Conservation (phyloP, 345 rosid species). For the Laguncularia racemosa region DNA sequence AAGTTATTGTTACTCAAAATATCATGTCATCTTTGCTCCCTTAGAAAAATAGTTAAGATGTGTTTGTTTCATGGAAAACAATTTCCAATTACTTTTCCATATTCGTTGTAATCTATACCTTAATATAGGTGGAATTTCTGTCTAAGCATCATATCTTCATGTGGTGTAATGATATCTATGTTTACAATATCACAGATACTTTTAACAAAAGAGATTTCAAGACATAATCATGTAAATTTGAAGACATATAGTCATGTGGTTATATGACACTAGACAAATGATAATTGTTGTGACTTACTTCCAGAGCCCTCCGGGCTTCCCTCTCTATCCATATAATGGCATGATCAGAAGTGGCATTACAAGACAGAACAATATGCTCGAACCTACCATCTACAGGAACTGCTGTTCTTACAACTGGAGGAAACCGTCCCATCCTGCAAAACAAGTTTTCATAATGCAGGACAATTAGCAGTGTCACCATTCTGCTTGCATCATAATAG, state of each 20-base stretch:
- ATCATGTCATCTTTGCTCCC: no score
- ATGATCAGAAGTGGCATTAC: conserved; percentile 93
- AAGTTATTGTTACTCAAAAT: no score
- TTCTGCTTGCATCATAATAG: not conserved
- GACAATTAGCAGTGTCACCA: not conserved
- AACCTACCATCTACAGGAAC: conserved; percentile 96
- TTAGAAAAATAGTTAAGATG: no score
- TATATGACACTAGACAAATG: not conserved
- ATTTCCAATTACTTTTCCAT: no score
- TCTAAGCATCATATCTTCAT: no score
- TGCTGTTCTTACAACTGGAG: conserved; percentile 88
- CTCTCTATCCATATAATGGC: conserved; percentile 86
- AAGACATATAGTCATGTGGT: not conserved
- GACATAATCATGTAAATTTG: no score
- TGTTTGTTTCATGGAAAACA: no score
- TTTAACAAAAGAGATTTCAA: no score
- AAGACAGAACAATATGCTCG: conserved; percentile 90
- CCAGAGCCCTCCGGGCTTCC: conserved; percentile 74
- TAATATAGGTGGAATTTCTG: no score
- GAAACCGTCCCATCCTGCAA: conserved; percentile 72
- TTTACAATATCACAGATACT: no score
- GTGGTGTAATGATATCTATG: no score
- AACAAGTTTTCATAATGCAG: not conserved
- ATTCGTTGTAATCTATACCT: no score
- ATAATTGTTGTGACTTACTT: conserved; percentile 34